These are phyloP conservation scores for Neonectria neomacrospora DNA, from an alignment of 2,329 filamentous ascomycete species.

Conservation along the genomic window DNA sequence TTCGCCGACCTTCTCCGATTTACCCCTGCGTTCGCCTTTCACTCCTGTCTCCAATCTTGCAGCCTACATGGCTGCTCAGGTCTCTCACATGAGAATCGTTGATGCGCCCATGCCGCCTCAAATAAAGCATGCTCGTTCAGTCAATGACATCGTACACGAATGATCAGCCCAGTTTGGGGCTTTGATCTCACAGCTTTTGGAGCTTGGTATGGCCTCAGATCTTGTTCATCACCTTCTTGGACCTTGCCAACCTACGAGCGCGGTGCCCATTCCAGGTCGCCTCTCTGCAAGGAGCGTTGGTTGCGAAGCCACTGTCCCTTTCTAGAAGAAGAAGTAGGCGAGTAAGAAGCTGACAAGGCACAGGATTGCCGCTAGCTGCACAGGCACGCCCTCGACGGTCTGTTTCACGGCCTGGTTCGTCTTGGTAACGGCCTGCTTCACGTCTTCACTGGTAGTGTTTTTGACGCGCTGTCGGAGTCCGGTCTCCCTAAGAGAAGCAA, in stretches of 20 bases:
- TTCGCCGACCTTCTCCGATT: constrained; percentile 8
- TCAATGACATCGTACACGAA: constrained; percentile 32
- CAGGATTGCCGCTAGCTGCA: constrained; percentile 84
- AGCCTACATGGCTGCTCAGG: constrained; percentile 8
- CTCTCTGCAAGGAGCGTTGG: constrained; percentile 6
- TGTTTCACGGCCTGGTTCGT: constrained; percentile 66
- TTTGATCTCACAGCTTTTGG: constrained; percentile 17
- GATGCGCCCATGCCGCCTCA: constrained; percentile 23
- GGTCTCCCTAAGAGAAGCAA: constrained; percentile 76
- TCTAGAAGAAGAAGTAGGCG: constrained; percentile 95
- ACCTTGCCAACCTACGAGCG: constrained; percentile 8
- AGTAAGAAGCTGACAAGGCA: constrained; percentile 93
- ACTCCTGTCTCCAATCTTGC: constrained; percentile 3
- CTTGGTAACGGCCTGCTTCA: constrained; percentile 61
- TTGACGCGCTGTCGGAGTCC: constrained; percentile 80
- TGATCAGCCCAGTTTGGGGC: constrained; percentile 8
- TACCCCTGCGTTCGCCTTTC: constrained; percentile 1
- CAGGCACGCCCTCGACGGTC: constrained; percentile 80
- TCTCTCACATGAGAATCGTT: constrained; percentile 20
- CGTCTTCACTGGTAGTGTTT: constrained; percentile 58
- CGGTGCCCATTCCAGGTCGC: constrained; percentile 2
- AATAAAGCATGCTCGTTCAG: constrained; percentile 33
- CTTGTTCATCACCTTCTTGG: constrained; percentile 7
- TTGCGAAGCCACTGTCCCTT: constrained; percentile 12
- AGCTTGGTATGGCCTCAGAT: constrained; percentile 18